These are phyloP conservation scores for Trametes cinnabarina DNA, from an alignment of 768 basidiomycete genomes.

Conservation along the genomic window DNA sequence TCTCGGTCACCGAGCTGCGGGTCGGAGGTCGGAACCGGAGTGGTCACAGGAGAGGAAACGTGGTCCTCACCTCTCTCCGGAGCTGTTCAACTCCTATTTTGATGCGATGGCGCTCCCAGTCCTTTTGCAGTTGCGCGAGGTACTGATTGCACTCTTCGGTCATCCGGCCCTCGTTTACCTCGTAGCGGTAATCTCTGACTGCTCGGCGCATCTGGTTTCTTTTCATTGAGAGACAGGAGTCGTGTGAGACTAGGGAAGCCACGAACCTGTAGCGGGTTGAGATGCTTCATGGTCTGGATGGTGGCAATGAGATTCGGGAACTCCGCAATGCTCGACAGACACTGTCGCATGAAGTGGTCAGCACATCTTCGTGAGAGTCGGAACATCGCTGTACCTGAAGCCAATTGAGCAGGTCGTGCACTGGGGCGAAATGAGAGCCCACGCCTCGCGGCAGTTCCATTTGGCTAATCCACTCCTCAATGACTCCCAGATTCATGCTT, in stretches of 20 bases:
- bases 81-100: constrained; percentile 83
- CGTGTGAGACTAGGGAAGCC: too few species aligned
- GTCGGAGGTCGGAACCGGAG: background rate
- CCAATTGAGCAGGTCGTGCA: constrained; percentile 83
- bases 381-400: constrained; percentile 55
- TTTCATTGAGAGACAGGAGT: background rate
- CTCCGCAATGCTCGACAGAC: constrained; percentile 81
- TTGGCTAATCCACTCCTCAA: constrained; percentile 91
- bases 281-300: constrained; percentile 78
- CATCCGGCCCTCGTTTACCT: constrained; percentile 90
- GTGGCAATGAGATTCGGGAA: constrained; percentile 88
- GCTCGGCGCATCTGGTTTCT: constrained; percentile 82
- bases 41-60: background rate
- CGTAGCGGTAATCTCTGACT: constrained; percentile 89
- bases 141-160: constrained; percentile 95
- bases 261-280: constrained; percentile 90
- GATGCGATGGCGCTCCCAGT: constrained; percentile 93
- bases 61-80: constrained; percentile 67
- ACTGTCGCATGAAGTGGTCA: constrained; percentile 44
- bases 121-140: constrained; percentile 90
- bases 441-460: constrained; percentile 80
- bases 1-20: constrained; percentile 66
- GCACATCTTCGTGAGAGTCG: constrained; percentile 15
- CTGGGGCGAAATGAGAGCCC: constrained; percentile 76
- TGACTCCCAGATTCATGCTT: constrained; percentile 73